phyloP scores from a whole-genome alignment of 352 stramenopile genomes.

The Phytophthora hybrid region DNA sequence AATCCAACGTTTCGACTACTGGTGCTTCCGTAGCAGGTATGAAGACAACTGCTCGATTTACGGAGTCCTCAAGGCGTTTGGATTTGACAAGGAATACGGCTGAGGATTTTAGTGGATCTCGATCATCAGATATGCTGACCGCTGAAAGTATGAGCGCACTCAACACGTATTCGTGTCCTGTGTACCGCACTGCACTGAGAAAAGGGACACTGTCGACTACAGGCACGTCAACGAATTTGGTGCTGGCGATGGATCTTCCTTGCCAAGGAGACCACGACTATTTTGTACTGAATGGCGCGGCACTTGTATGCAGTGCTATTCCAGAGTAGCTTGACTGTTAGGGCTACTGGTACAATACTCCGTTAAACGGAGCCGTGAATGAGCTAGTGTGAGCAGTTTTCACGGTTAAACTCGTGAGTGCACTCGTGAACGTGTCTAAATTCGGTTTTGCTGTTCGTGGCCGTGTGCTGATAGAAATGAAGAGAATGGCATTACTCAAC shows the following conservation, averaged over 20 bases:
- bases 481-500: neutral
- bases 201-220: slow-evolving; percentile 94
- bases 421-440: neutral
- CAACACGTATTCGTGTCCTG: slow-evolving; percentile 85
- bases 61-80: neutral
- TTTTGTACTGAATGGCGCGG: slow-evolving; percentile 92
- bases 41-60: neutral
- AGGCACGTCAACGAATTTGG: slow-evolving; percentile 94
- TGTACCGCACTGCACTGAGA: slow-evolving; percentile 92
- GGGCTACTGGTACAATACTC: neutral
- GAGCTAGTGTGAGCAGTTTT: neutral
- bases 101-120: neutral
- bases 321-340: slow-evolving; percentile 2
- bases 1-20: neutral
- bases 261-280: slow-evolving; percentile 74
- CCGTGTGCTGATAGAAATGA: neutral
- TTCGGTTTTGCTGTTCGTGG: neutral
- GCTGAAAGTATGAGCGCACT: neutral
- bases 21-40: neutral
- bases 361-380: neutral
- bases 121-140: neutral
- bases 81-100: neutral
- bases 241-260: slow-evolving; percentile 90
- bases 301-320: slow-evolving; percentile 78
- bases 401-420: neutral